Evolutionary conservation across 2,329 filamentous ascomycete species (phyloP), one percentile per base, ranked within the genome.

Genomic region (Paecilomyces dactylethromorphus): DNA sequence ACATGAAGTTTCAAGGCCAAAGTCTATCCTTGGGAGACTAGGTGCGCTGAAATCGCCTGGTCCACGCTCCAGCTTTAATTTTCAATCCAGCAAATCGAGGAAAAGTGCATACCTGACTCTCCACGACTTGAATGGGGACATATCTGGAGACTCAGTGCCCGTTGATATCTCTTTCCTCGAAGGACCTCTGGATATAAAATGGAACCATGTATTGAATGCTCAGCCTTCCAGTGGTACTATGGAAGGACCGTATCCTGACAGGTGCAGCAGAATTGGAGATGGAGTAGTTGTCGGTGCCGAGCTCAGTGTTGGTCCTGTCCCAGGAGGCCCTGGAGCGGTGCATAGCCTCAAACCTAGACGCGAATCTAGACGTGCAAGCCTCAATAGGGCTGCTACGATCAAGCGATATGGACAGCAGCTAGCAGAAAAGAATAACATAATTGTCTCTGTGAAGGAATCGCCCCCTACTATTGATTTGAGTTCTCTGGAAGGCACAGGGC

Each of bases 361-460:
- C 6, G n/a, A 45, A 18, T 18, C 39, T 10, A 53, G 53, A 24
- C 50, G 15, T 52, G 22, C 50, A 52, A 52, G 39, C 21, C 22
- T 52, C 26, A 21, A 24, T 3, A 39, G 58, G 24, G 26, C 60
- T 11, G 60, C 56, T 8, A 70, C 66, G 4, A 63, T 71, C 24
- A 68, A 70, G 6, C 64, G 71, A 29, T 69, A 74, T 39, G 78
- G 75, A 2, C 75, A 77, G 57, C 69, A 71, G 53, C 71, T 76
- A 32, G 78, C 78, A 1, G 71, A 78, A 33, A 73, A 77, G 62
- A 74, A 70, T 4, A 76, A 76, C 4, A 72, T 69, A 35, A 78
- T 81, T 22, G 70, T 80, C 15, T 76, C 76, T 33, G 68, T 79
- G 12, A 65, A 74, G 58, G 75, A 77, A 39, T 61, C 71, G 22